phyloP scores from a whole-genome alignment of 2,329 filamentous ascomycete genomes.

The Coniochaeta prunicola region DNA sequence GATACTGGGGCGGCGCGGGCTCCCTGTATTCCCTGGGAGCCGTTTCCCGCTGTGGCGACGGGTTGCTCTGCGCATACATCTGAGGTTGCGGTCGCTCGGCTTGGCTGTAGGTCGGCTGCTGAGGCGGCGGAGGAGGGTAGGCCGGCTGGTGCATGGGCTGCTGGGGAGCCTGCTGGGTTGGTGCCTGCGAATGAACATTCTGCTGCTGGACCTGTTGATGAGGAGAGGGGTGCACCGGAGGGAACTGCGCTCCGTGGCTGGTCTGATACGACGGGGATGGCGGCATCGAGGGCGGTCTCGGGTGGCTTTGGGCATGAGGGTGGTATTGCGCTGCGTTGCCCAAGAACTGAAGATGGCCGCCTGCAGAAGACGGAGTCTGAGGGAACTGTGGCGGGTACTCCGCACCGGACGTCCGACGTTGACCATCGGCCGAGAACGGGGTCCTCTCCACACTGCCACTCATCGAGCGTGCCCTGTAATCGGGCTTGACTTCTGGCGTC shows the following conservation, averaged over 20 bases:
- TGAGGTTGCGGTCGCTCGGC: constrained; percentile 21
- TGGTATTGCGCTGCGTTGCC: constrained; percentile 16
- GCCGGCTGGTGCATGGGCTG: constrained; percentile 5
- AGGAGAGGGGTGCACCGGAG: neutral
- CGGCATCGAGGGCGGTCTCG: constrained; percentile 21
- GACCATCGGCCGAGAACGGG: constrained; percentile 19
- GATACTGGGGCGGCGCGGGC: neutral
- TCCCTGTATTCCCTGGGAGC: constrained; percentile 1
- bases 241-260: constrained; percentile 10
- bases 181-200: constrained; percentile 2
- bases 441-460: constrained; percentile 22
- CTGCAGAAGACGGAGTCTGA: constrained; percentile 10
- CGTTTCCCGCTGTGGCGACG: constrained; percentile 13
- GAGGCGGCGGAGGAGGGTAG: constrained; percentile 16
- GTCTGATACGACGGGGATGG: constrained; percentile 23
- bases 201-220: neutral
- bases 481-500: constrained; percentile 19
- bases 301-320: constrained; percentile 14
- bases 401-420: constrained; percentile 22
- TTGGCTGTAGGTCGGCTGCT: constrained; percentile 14
- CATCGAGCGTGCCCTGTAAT: constrained; percentile 23
- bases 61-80: constrained; percentile 15
- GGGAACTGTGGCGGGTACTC: constrained; percentile 23
- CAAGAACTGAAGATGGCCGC: constrained; percentile 19
- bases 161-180: neutral